Percentiles rank a stretch among this genome's conserved stretches.
phyloP scores from a whole-genome alignment of 805 yeast genomes.

The Pichia cabralensis region DNA sequence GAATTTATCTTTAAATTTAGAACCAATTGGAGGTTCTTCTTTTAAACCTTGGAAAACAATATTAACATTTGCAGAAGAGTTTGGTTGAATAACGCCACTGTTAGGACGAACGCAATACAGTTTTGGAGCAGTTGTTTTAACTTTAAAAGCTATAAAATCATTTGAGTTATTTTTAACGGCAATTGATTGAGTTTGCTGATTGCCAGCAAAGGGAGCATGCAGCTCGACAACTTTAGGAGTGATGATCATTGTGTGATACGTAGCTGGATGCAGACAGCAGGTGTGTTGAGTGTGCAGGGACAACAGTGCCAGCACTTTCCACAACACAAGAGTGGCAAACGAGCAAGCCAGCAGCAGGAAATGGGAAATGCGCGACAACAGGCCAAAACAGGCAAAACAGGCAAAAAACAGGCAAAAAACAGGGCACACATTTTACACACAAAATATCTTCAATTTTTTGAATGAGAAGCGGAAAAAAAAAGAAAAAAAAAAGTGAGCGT shows the following conservation, averaged over 20 bases:
- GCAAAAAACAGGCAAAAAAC: too few relatives aligned
- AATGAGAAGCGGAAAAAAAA: too few relatives aligned
- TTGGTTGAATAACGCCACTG: conserved; percentile 72
- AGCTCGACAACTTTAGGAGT: conserved; percentile 2
- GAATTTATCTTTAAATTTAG: conserved; percentile 86
- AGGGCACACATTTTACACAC: too few relatives aligned
- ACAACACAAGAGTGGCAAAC: too few relatives aligned
- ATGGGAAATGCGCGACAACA: too few relatives aligned
- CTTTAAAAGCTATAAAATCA: conserved; percentile 74
- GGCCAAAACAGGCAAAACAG: too few relatives aligned
- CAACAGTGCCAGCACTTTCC: too few relatives aligned
- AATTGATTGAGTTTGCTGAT: conserved; percentile 56
- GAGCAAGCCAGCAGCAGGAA: too few relatives aligned
- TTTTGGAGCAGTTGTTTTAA: conserved; percentile 96
- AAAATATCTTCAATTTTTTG: too few relatives aligned
- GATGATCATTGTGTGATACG: too few relatives aligned
- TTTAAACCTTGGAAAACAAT: conserved; percentile 79
- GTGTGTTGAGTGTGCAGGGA: neutral
- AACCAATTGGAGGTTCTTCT: conserved; percentile 62
- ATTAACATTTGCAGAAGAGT: conserved; percentile 60
- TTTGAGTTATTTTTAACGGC: conserved; percentile 45
- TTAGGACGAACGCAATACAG: conserved; percentile 93
- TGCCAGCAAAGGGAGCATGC: conserved; percentile 65
- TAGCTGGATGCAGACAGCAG: too few relatives aligned
- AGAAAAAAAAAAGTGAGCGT: too few relatives aligned